Percentiles rank a stretch among this genome's conserved stretches.
These are phyloP conservation scores for Coprinopsis sp. DNA, from an alignment of 768 basidiomycete genomes.

Conservation along the genomic window DNA sequence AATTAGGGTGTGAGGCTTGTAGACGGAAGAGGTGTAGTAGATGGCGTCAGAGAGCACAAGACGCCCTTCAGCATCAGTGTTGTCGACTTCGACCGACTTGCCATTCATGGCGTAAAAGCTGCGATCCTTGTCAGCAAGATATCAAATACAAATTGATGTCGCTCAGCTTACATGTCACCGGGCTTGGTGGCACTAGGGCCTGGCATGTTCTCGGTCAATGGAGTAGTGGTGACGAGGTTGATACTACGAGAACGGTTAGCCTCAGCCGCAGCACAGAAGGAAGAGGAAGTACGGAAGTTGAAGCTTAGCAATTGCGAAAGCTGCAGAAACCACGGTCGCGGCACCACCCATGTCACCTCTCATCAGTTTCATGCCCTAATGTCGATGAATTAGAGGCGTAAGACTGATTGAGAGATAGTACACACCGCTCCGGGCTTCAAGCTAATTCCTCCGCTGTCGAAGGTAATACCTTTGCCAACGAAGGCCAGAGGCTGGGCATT, in stretches of 20 bases:
- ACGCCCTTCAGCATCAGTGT: slow-evolving; percentile 83
- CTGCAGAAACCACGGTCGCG: slow-evolving; percentile 68
- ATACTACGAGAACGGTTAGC: slow-evolving; percentile 37
- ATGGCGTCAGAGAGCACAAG: slow-evolving; percentile 79
- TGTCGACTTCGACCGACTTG: slow-evolving; percentile 82
- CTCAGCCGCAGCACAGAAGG: slow-evolving; percentile 1
- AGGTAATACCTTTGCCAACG: slow-evolving; percentile 88
- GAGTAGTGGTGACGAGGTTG: slow-evolving; percentile 69
- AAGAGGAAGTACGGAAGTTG: slow-evolving; percentile 60
- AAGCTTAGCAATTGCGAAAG: slow-evolving; percentile 76
- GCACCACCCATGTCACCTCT: slow-evolving; percentile 90
- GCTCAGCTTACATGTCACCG: slow-evolving; percentile 81
- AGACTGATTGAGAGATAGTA: slow-evolving; percentile 11
- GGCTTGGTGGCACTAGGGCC: slow-evolving; percentile 72
- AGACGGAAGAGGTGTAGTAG: slow-evolving; percentile 73
- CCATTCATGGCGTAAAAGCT: slow-evolving; percentile 87
- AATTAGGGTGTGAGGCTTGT: slow-evolving; percentile 76
- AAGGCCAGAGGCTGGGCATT: slow-evolving; percentile 62
- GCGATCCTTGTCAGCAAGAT: not conserved
- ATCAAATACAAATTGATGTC: slow-evolving; percentile 1
- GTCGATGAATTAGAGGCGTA: not conserved
- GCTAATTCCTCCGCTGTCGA: slow-evolving; percentile 85
- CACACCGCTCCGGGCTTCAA: slow-evolving; percentile 70
- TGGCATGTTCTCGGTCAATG: slow-evolving; percentile 85
- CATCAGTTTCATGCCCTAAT: slow-evolving; percentile 78